Evolutionary conservation across 495 filamentous ascomycete genomes (phyloP), one percentile per base, ranked within the genome.

Genomic region (Melanomma pulvis-pyrius): DNA sequence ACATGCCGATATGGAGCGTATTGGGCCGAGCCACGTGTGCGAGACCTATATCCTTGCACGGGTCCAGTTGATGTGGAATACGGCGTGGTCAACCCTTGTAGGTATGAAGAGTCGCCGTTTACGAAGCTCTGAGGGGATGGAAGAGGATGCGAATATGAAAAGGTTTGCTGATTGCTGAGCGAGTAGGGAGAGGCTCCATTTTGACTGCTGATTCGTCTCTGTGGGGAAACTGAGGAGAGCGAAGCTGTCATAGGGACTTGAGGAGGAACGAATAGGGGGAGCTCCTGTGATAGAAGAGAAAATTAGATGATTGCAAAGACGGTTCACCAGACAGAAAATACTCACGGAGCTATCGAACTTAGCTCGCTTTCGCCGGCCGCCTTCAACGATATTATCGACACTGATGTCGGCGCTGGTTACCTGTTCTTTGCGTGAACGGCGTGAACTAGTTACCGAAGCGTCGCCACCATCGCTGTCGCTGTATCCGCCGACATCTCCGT

Each of bases 301-400:
- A 8, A 46, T 59, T 29, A 71, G 49, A 51, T 19, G 21, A 47
- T 36, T 39, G 8, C 19, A 39, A 22, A 55, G 11, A 34, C 3
- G 21, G 9, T 32, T 28, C 32, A 26, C 7, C 24, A 60, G 22
- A 21, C 15, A 67, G 29, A 65, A 70, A 62, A 71, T 62, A 83
- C 92, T 86, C 84, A 97, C 92, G 69, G 92, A 96, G 79, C 92
- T 97, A 70, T 96, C 92, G 75, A 98, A 98, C 80, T 97, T 97
- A 66, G 94, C 90, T 73, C 92, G 86, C 82, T 98, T 97, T 67
- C 94, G 86, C 77, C 94, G 87, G 68, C 92, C 92, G 71, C 96
- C 94, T 78, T 98, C 93, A 59, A 98, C 89, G 77, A 98, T 98
- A 73, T 98, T 98, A 62, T 96, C 91, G 68, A 97, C 84, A 76